Evolutionary conservation across 441 rosid species (phyloP).

Genomic region (Macaranga tanarius): DNA sequence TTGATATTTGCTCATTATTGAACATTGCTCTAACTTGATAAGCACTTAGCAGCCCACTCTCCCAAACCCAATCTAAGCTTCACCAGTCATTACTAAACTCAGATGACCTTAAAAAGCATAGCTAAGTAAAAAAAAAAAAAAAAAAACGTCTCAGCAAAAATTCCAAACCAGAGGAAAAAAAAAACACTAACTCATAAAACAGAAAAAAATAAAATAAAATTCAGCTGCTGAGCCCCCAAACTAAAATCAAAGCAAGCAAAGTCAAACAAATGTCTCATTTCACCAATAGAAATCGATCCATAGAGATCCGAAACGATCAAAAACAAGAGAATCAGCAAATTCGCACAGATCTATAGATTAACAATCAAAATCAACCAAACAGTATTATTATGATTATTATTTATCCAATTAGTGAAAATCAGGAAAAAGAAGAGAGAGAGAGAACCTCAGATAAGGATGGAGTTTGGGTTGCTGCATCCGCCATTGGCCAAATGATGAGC

Average conservation of each 20-base stretch:
- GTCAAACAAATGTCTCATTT: not conserved
- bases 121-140: too few relatives aligned
- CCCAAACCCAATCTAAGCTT: not conserved
- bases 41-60: too few relatives aligned
- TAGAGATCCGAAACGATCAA: slow-evolving; percentile 3
- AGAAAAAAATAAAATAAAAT: not conserved
- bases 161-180: not conserved
- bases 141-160: too few relatives aligned
- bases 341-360: slow-evolving; percentile 18
- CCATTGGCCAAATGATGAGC: slow-evolving; percentile 46
- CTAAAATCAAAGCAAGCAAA: not conserved
- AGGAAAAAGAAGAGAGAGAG: not conserved
- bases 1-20: too few relatives aligned
- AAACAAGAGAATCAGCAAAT: not conserved
- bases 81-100: not conserved
- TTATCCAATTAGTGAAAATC: not conserved
- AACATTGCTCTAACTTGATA: too few relatives aligned
- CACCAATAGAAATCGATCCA: not conserved
- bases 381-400: not conserved
- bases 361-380: not conserved
- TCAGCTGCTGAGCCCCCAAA: too few relatives aligned
- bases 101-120: too few relatives aligned
- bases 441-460: slow-evolving; percentile 67
- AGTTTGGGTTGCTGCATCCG: slow-evolving; percentile 44
- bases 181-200: not conserved